These are phyloP conservation scores for Arthroderma sp. DNA, from an alignment of 2,329 filamentous ascomycete genomes.

Conservation along the genomic window DNA sequence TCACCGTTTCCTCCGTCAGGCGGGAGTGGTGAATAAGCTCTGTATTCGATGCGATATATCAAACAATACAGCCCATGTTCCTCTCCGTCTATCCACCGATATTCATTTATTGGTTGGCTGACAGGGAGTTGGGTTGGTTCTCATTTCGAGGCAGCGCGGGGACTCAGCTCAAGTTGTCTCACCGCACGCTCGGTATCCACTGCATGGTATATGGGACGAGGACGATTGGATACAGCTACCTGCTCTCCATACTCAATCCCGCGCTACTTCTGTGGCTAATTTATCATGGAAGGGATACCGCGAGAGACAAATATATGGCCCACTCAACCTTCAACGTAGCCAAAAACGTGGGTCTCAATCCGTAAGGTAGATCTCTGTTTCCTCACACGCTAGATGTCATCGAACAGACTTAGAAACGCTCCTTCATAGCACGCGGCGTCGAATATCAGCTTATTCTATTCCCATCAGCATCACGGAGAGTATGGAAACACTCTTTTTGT, in stretches of 20 bases:
- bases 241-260: not conserved
- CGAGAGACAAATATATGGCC: not conserved
- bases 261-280: not conserved
- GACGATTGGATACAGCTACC: not conserved
- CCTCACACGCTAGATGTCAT: too few relatives aligned
- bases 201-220: not conserved
- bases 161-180: not conserved
- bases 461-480: too few relatives aligned
- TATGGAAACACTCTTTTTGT: not conserved
- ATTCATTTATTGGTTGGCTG: not conserved
- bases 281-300: not conserved
- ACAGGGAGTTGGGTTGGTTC: not conserved
- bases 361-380: too few relatives aligned
- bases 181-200: not conserved
- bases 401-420: too few relatives aligned
- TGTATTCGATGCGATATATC: slow-evolving; percentile 43
- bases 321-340: too few relatives aligned
- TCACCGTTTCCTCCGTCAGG: slow-evolving; percentile 18
- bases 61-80: slow-evolving; percentile 16
- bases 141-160: not conserved
- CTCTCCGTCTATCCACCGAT: not conserved
- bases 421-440: too few relatives aligned
- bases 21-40: slow-evolving; percentile 30
- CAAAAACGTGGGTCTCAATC: too few relatives aligned
- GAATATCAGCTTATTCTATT: too few relatives aligned